Percentiles rank a stretch among this genome's conserved stretches.
These are phyloP conservation scores for Eragrostis curvula DNA, from an alignment of 176 grass and related monocot species.

Conservation along the genomic window DNA sequence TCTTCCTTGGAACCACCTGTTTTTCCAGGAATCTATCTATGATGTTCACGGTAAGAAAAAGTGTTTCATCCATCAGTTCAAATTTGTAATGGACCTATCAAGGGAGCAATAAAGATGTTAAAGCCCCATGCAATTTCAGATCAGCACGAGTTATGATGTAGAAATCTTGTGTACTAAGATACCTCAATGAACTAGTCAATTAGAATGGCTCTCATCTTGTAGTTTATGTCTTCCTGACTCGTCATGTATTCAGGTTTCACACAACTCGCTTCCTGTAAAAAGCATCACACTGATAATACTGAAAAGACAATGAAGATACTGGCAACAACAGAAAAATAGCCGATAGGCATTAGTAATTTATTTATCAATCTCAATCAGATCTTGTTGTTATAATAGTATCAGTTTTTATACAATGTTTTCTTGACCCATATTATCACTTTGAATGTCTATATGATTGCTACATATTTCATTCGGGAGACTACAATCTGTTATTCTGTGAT, in stretches of 20 bases:
- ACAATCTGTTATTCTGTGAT: not conserved
- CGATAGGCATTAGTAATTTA: too few relatives aligned
- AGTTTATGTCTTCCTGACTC: slow-evolving; percentile 72
- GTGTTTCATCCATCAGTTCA: too few relatives aligned
- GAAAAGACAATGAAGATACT: too few relatives aligned
- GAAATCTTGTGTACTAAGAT: slow-evolving; percentile 9
- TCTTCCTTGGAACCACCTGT: too few relatives aligned
- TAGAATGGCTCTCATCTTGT: slow-evolving; percentile 91
- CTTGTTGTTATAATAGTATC: not conserved
- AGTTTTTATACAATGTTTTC: too few relatives aligned
- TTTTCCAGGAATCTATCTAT: too few relatives aligned
- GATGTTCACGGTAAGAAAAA: too few relatives aligned
- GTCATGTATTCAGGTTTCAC: slow-evolving; percentile 77
- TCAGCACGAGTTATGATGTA: not conserved
- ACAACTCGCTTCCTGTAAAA: slow-evolving; percentile 59
- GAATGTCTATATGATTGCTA: too few relatives aligned
- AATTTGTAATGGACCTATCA: too few relatives aligned
- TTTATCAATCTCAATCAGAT: not conserved
- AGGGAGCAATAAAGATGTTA: slow-evolving; percentile 26
- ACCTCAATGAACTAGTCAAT: slow-evolving; percentile 94
- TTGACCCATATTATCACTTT: too few relatives aligned
- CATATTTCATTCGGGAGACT: not conserved
- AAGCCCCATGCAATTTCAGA: not conserved
- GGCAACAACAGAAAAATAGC: too few relatives aligned
- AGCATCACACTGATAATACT: slow-evolving; percentile 33